A percentile compares a stretch with the other conserved stretches of the same genome.
Conservation (phyloP, 192 early-diverging fungal species). For the Jimgerdemannia lactiflua region DNA sequence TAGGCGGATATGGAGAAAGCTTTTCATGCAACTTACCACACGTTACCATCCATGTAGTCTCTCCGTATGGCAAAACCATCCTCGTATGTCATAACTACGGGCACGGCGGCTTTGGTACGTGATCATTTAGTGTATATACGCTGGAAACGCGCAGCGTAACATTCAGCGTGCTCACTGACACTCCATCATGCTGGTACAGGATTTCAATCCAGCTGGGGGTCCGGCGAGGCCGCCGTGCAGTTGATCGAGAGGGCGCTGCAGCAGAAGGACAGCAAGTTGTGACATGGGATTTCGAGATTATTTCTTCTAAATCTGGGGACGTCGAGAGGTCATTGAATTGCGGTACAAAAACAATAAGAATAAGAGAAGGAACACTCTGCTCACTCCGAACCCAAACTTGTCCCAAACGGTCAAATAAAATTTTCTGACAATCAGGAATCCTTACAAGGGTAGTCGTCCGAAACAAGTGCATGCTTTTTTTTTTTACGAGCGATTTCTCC, state of each 20-base stretch:
- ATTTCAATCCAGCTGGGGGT: conserved; percentile 60
- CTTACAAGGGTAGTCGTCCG: too few species aligned
- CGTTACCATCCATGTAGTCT: neutral
- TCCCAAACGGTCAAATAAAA: too few species aligned
- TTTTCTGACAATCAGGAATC: too few species aligned
- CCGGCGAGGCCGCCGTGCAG: conserved; percentile 39
- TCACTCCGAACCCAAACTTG: too few species aligned
- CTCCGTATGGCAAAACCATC: conserved; percentile 15
- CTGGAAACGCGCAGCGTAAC: neutral
- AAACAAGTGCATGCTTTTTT: too few species aligned
- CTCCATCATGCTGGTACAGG: conserved; percentile 10
- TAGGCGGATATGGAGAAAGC: too few species aligned
- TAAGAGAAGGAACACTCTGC: too few species aligned
- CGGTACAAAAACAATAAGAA: too few species aligned
- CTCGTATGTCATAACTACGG: conserved; percentile 63
- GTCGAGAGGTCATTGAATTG: too few species aligned
- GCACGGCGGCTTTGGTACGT: conserved; percentile 55
- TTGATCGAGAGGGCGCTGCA: conserved; percentile 29
- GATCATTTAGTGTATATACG: too few species aligned
- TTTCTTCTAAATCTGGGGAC: neutral
- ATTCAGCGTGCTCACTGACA: neutral
- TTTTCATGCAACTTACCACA: too few species aligned
- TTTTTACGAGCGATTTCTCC: too few species aligned
- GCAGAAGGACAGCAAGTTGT: neutral
- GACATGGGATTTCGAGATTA: neutral